phyloP scores from a whole-genome alignment of 306 rosid species.

The Inga oerstediana region DNA sequence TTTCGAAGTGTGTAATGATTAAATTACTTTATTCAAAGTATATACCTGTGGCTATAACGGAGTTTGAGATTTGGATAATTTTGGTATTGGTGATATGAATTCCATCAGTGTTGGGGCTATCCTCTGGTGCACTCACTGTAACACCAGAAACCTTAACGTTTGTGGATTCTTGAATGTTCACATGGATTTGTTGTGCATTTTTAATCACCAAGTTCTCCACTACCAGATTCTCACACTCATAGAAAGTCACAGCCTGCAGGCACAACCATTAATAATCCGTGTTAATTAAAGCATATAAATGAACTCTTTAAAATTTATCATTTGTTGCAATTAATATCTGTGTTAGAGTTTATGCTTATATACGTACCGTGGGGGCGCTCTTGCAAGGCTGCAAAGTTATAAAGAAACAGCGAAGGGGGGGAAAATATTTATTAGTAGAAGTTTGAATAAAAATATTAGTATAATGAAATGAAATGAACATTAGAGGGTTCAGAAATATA shows the following conservation, averaged over 20 bases:
- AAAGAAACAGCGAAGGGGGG: background rate
- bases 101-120: slow-evolving; percentile 64
- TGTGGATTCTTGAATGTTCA: slow-evolving; percentile 29
- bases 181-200: slow-evolving; percentile 50
- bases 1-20: background rate
- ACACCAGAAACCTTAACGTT: slow-evolving; percentile 42
- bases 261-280: background rate
- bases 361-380: slow-evolving; percentile 64
- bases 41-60: slow-evolving; percentile 46
- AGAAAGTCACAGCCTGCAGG: slow-evolving; percentile 54
- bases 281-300: too few relatives aligned
- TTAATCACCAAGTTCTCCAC: slow-evolving; percentile 40
- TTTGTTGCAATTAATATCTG: background rate
- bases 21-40: background rate
- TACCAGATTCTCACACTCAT: slow-evolving; percentile 29
- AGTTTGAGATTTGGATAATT: slow-evolving; percentile 41
- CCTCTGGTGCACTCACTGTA: slow-evolving; percentile 41
- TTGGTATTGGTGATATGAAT: slow-evolving; percentile 46
- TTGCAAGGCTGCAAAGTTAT: slow-evolving; percentile 55
- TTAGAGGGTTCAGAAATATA: background rate
- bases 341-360: background rate
- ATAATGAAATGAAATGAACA: background rate
- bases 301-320: background rate
- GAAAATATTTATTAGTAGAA: background rate
- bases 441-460: background rate